Base-by-base conservation (phyloP, 2,329 filamentous ascomycete genomes). In the Ceratocystis cacaofunesta region DNA sequence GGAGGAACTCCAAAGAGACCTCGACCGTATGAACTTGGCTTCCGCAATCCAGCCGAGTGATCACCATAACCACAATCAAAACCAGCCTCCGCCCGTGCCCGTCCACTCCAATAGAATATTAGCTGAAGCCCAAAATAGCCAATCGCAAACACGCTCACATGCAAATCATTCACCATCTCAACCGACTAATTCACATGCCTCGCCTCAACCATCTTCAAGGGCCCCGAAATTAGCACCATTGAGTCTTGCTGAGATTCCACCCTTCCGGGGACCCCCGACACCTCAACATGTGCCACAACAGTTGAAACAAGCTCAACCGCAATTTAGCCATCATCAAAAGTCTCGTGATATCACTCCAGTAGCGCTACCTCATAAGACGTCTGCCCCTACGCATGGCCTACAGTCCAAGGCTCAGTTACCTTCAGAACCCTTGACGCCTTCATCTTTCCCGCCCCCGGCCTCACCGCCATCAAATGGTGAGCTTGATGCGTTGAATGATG, bases 401-500 rank as follows among this genome's bases (percentile, higher is more conserved):
- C 69, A 68, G 63, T 72, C 71, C 60, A 74, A 74, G 60, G 68
- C 74, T 0, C 72, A 74, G 6, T 72, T 73, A 0, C 72, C 74
- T 0, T 70, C 70, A 15, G 76, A 76, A 12, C 71, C 72, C 3
- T 65, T 69, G 0, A 72, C 78, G 17, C 76, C 79, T 3, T 76
- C 79, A 10, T 76, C 81, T 1, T 85, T 85, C 70, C 84, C 83
- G 2, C 78, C 80, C 28, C 80, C 79, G 5, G 79, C 82, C 1
- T 81, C 84, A 0, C 72, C 79, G 1, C 84, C 82, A 68, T 75
- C 82, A 28, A 82, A 84, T 65, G 85, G 82, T 12, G 88, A 95
- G 66, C 81, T 95, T 25, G 94, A 95, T 64, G 91, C 92, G 1
- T 81, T 96, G 1, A 90, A 88, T 72, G 90, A 92, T 70, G 92